phyloP scores from a whole-genome alignment of 148 eudicot species.

The Nepenthes mirabilis region DNA sequence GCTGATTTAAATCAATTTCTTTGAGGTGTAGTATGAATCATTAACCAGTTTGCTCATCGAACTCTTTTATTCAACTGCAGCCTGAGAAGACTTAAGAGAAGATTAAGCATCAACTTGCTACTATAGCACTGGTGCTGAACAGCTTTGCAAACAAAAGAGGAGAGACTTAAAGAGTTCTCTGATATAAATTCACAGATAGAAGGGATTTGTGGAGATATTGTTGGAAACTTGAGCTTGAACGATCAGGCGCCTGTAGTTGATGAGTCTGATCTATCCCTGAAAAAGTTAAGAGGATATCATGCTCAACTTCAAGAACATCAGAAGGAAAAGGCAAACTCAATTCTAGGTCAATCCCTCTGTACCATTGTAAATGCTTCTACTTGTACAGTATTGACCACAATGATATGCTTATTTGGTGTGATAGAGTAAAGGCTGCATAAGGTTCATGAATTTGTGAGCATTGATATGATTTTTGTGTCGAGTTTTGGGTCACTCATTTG shows the following conservation, averaged over 20 bases:
- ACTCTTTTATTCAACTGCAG: slow-evolving; percentile 29
- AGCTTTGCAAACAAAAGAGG: slow-evolving; percentile 79
- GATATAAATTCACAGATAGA: slow-evolving; percentile 86
- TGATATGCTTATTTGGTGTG: slow-evolving; percentile 10
- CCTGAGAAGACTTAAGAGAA: slow-evolving; percentile 91
- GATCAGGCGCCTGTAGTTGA: slow-evolving; percentile 61
- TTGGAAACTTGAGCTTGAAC: slow-evolving; percentile 39
- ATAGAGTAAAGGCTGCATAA: slow-evolving; percentile 94
- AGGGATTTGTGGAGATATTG: slow-evolving; percentile 74
- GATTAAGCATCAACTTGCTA: slow-evolving; percentile 89
- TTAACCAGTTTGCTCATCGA: background rate
- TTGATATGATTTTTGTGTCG: slow-evolving; percentile 68
- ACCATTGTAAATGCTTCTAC: background rate
- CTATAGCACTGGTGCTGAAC: slow-evolving; percentile 75
- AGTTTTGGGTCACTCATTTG: too few species aligned
- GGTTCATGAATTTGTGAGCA: slow-evolving; percentile 91
- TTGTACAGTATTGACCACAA: background rate
- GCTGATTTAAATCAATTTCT: background rate
- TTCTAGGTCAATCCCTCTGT: background rate
- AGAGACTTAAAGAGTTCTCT: slow-evolving; percentile 60
- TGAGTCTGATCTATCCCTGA: slow-evolving; percentile 71
- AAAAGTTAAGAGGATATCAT: slow-evolving; percentile 77
- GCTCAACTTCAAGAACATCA: slow-evolving; percentile 93
- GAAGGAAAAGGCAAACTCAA: slow-evolving; percentile 58
- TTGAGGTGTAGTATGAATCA: background rate